Conservation (phyloP, 371 early-diverging fungal species). For the Apophysomyces trapeziformis region DNA sequence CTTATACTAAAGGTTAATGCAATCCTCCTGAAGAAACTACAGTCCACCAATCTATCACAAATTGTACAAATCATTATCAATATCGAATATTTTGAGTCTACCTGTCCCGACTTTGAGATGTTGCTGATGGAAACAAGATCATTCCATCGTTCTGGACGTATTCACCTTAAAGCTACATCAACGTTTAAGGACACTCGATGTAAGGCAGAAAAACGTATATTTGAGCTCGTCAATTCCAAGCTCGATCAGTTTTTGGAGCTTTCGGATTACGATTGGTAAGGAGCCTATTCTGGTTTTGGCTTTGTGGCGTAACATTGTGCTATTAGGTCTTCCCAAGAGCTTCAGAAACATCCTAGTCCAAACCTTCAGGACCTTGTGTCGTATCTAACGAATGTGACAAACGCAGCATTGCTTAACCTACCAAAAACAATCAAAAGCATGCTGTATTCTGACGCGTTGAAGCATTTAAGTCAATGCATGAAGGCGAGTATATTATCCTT, state of each 20-base stretch:
- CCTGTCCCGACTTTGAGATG: slow-evolving; percentile 80
- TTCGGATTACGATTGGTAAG: slow-evolving; percentile 84
- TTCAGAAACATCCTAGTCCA: slow-evolving; percentile 59
- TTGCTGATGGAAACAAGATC: slow-evolving; percentile 71
- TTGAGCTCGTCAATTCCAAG: slow-evolving; percentile 80
- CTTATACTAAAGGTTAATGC: slow-evolving; percentile 77
- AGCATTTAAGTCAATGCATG: slow-evolving; percentile 72
- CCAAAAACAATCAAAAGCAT: slow-evolving; percentile 70
- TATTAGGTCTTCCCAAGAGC: slow-evolving; percentile 41
- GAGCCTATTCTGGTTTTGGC: background rate
- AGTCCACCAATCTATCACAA: slow-evolving; percentile 70
- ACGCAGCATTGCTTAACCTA: slow-evolving; percentile 71
- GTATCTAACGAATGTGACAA: slow-evolving; percentile 71
- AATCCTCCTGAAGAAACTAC: slow-evolving; percentile 68
- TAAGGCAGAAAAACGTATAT: slow-evolving; percentile 80
- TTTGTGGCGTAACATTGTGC: background rate
- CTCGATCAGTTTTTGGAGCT: slow-evolving; percentile 81
- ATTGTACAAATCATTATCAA: slow-evolving; percentile 87
- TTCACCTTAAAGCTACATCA: slow-evolving; percentile 71
- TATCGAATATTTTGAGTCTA: slow-evolving; percentile 78
- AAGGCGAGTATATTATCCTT: slow-evolving; percentile 35
- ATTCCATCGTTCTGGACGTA: slow-evolving; percentile 59
- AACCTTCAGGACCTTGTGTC: slow-evolving; percentile 76
- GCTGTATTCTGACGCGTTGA: slow-evolving; percentile 78
- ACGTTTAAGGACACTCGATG: slow-evolving; percentile 75